A percentile compares a stretch with the other conserved stretches of the same genome.
Evolutionary conservation across 345 rosid species (phyloP).

Genomic region (Carallia pectinifolia): DNA sequence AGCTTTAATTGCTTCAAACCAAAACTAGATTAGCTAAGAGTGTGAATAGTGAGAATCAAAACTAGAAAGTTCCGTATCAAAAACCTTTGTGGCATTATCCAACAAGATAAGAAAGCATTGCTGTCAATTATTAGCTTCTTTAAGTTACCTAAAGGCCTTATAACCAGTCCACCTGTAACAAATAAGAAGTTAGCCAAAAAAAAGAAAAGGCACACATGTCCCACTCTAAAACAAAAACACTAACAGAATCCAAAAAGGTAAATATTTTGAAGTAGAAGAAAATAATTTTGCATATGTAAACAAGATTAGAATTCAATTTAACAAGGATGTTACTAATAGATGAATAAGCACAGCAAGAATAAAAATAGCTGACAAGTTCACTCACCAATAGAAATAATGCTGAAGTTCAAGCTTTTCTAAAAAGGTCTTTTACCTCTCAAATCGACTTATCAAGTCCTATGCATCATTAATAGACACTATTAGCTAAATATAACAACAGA

Average conservation of each 20-base stretch:
- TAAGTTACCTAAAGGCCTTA: constrained; percentile 75
- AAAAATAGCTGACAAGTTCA: constrained; percentile 10
- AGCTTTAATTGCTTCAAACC: constrained; percentile 32
- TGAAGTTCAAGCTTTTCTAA: constrained; percentile 76
- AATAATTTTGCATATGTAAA: too few species aligned
- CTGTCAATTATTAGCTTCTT: constrained; percentile 75
- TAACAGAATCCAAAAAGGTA: not conserved
- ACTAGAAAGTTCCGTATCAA: not conserved
- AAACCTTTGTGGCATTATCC: constrained; percentile 76
- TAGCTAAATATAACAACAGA: not conserved
- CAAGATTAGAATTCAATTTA: too few species aligned
- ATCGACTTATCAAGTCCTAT: constrained; percentile 74
- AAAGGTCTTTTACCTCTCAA: constrained; percentile 51
- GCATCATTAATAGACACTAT: constrained; percentile 19
- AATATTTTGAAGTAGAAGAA: too few species aligned
- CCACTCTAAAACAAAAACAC: not conserved
- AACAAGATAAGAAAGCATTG: constrained; percentile 83
- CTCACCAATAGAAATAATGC: constrained; percentile 64
- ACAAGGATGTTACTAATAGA: too few species aligned
- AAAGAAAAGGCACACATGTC: not conserved
- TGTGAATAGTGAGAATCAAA: constrained; percentile 3
- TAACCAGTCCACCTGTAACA: constrained; percentile 98
- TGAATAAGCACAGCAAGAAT: not conserved
- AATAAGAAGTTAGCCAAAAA: constrained; percentile 11
- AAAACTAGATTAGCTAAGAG: constrained; percentile 13